Evolutionary conservation across 2,329 filamentous ascomycete species (phyloP).

Genomic region (Colletotrichum sp.): DNA sequence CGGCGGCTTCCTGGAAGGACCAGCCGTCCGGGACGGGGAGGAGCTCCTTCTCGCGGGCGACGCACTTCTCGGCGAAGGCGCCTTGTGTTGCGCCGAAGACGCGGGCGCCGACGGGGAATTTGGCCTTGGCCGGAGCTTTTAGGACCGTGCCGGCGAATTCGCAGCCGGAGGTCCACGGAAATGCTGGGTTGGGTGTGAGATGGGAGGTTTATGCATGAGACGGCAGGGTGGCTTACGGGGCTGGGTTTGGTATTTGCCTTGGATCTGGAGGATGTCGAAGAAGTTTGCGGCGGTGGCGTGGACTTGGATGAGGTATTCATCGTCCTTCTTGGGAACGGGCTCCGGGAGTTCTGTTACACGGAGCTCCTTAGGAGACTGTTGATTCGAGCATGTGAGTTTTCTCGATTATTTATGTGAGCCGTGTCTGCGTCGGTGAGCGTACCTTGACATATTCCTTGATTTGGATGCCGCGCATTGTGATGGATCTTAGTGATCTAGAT

Average conservation of each 20-base stretch:
- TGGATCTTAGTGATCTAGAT: rapidly evolving
- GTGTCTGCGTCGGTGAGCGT: slow-evolving; percentile 23
- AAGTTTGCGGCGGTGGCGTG: slow-evolving; percentile 92
- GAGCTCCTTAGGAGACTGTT: slow-evolving; percentile 76
- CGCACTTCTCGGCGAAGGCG: slow-evolving; percentile 80
- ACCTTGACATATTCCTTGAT: slow-evolving; percentile 78
- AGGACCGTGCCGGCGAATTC: slow-evolving; percentile 87
- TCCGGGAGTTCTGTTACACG: slow-evolving; percentile 76
- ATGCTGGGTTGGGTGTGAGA: slow-evolving; percentile 45
- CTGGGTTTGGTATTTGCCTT: slow-evolving; percentile 94
- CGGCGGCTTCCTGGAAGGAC: slow-evolving; percentile 84
- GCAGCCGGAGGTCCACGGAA: slow-evolving; percentile 86
- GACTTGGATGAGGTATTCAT: slow-evolving; percentile 87
- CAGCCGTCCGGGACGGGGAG: slow-evolving; percentile 80
- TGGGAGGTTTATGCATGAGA: background rate
- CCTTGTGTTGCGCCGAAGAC: slow-evolving; percentile 91
- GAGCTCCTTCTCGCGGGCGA: slow-evolving; percentile 69
- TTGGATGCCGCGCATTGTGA: slow-evolving; percentile 77
- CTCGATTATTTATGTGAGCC: slow-evolving; percentile 1
- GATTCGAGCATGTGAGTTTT: background rate
- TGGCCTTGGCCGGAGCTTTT: slow-evolving; percentile 56
- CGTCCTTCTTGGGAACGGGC: slow-evolving; percentile 69
- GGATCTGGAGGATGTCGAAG: slow-evolving; percentile 95
- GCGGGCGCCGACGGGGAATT: slow-evolving; percentile 77
- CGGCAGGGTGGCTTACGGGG: slow-evolving; percentile 55